Base-by-base conservation (phyloP, 176 grass and related monocot species). In the Bromus sterilis region DNA sequence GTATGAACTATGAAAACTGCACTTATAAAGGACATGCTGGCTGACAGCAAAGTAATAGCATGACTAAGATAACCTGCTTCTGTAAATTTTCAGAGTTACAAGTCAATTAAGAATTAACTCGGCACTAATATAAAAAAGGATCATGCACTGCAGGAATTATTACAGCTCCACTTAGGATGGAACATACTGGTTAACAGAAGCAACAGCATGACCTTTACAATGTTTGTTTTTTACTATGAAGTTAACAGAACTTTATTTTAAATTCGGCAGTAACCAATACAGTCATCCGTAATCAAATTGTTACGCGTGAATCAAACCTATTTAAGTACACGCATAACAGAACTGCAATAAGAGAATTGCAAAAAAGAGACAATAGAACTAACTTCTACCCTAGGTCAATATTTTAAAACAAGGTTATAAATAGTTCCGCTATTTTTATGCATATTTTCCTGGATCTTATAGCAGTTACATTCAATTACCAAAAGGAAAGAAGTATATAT, bases 241-340 rank as follows among this genome's bases (percentile, higher is more conserved):
- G 7, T 82, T 81, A 64, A 89, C 21, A 28, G 7, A 44, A 81
- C 53, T 63, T 60, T 44, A 86, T 11, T 65, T 56, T 32, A 30
- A 74, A 66, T 39, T 58, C 11, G 20, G 13, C 11, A 39, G 20
- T 48, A 42, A 72, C 53, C 57, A 57, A 49, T 21, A 36, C 6
- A 42, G 25, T 34, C 57, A 59, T n/a, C 25, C 0, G 31, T 33
- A 71, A 44, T 69, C 62, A 80, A 63, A 30, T 64, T 72, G 77
- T 29, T 75, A 42, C 14, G n/a, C 2, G 3, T 2, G 32, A 24
- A 66, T 25, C 13, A 68, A 68, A 85, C 51, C 68, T 53, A 48
- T 48, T 48, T 48, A 48, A 48, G 44, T 13, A 48, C 14, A 48
- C 14, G 6, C 44, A 48, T 48, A 48, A 16, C 15, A 48, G 44